phyloP scores from a whole-genome alignment of 768 basidiomycete genomes.

The Russula brevipes region DNA sequence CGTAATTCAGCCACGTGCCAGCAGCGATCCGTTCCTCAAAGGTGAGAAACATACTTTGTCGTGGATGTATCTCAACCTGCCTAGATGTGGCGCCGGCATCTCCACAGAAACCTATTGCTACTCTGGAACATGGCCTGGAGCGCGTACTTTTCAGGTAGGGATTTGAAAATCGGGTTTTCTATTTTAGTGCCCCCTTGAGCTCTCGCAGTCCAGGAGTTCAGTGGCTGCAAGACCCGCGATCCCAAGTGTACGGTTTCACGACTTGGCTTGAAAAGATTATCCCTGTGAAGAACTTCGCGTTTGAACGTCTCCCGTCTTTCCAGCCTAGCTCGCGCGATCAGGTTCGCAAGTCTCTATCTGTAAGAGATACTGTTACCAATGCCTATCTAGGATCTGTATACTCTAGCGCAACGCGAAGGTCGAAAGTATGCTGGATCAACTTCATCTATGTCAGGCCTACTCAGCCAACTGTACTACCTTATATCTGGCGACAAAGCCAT shows the following conservation, averaged over 20 bases:
- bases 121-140: conserved; percentile 59
- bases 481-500: conserved; percentile 67
- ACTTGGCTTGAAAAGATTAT: conserved; percentile 70
- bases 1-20: conserved; percentile 19
- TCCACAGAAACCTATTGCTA: conserved; percentile 52
- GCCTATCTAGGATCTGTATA: conserved; percentile 53
- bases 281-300: conserved; percentile 76
- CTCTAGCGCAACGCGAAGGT: conserved; percentile 52
- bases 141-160: conserved; percentile 72
- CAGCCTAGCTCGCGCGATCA: conserved; percentile 72
- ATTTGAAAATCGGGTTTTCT: neutral
- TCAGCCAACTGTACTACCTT: conserved; percentile 85
- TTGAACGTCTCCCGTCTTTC: conserved; percentile 69
- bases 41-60: conserved; percentile 1
- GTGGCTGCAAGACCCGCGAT: conserved; percentile 82
- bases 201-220: conserved; percentile 73
- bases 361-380: neutral
- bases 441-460: conserved; percentile 78
- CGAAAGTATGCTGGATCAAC: conserved; percentile 80
- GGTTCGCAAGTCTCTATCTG: conserved; percentile 36
- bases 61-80: neutral
- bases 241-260: conserved; percentile 80
- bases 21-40: conserved; percentile 14
- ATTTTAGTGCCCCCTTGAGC: neutral
- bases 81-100: conserved; percentile 43